phyloP scores from a whole-genome alignment of 331 rosid genomes.

The Acacia pycnantha region DNA sequence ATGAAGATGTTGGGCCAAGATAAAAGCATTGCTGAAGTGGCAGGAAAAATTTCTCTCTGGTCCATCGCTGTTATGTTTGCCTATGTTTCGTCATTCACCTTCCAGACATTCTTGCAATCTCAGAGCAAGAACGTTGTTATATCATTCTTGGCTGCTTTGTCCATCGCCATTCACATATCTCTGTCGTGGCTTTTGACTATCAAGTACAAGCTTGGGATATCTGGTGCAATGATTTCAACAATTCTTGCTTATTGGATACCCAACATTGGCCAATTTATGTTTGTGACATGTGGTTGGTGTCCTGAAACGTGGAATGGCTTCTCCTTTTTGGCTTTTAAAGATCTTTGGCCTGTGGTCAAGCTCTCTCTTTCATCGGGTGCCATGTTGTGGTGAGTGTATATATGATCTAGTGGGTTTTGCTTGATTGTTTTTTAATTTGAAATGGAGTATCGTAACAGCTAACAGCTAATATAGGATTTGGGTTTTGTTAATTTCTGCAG shows the following conservation, averaged over 20 bases:
- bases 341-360: conserved; percentile 41
- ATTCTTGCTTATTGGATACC: conserved; percentile 40
- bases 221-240: conserved; percentile 39
- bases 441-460: not conserved
- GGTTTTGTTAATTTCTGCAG: conserved; percentile 21
- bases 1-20: conserved; percentile 46
- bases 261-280: conserved; percentile 38
- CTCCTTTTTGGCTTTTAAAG: conserved; percentile 35
- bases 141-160: conserved; percentile 34
- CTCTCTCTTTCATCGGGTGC: conserved; percentile 42
- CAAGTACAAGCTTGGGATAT: conserved; percentile 31
- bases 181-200: conserved; percentile 52
- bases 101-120: conserved; percentile 50
- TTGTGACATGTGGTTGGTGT: conserved; percentile 40
- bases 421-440: not conserved
- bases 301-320: conserved; percentile 42
- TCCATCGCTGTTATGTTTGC: conserved; percentile 33
- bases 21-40: conserved; percentile 23
- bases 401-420: not conserved
- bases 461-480: not conserved
- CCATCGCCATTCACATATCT: conserved; percentile 31
- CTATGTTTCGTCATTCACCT: conserved; percentile 35
- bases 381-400: conserved; percentile 42
- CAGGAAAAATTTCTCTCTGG: conserved; percentile 43
- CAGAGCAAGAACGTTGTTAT: conserved; percentile 54